These are phyloP conservation scores for Penicillium sp. DNA, from an alignment of 2,329 filamentous ascomycete species.

Conservation along the genomic window DNA sequence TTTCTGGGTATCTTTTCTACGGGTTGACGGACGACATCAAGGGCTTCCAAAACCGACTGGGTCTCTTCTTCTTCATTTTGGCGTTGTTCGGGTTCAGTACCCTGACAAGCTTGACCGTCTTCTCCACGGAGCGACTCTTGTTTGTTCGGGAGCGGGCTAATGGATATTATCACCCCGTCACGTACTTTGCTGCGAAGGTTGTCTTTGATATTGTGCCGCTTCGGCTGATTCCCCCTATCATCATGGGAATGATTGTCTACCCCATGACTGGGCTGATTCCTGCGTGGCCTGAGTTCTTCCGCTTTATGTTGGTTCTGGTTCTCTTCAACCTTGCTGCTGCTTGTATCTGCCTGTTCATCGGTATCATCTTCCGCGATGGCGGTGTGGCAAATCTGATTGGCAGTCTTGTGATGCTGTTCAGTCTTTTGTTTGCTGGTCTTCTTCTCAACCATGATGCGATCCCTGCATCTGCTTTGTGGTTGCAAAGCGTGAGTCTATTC, in stretches of 20 bases:
- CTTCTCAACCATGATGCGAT: conserved; percentile 93
- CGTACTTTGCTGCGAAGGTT: conserved; percentile 94
- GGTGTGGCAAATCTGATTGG: conserved; percentile 91
- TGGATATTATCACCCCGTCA: conserved; percentile 88
- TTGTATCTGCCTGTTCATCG: conserved; percentile 90
- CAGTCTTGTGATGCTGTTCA: conserved; percentile 95
- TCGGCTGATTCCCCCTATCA: conserved; percentile 86
- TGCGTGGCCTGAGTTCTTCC: conserved; percentile 75
- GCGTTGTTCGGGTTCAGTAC: conserved; percentile 96
- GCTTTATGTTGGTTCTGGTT: conserved; percentile 85
- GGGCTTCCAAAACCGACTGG: conserved; percentile 94
- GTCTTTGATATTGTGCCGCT: conserved; percentile 95
- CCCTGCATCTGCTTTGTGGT: conserved; percentile 75
- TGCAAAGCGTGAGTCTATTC: conserved; percentile 62
- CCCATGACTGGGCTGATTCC: conserved; percentile 93
- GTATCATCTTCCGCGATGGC: conserved; percentile 85
- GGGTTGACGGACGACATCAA: conserved; percentile 92
- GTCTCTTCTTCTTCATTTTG: conserved; percentile 94
- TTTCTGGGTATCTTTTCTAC: conserved; percentile 94
- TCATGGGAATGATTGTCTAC: conserved; percentile 94
- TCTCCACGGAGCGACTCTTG: conserved; percentile 80
- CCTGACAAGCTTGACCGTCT: conserved; percentile 86
- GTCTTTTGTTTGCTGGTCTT: conserved; percentile 85
- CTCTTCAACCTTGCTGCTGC: conserved; percentile 94
- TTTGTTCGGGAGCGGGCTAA: conserved; percentile 94